Conservation (phyloP, 2,329 filamentous ascomycete genomes). For the Periconia digitata region DNA sequence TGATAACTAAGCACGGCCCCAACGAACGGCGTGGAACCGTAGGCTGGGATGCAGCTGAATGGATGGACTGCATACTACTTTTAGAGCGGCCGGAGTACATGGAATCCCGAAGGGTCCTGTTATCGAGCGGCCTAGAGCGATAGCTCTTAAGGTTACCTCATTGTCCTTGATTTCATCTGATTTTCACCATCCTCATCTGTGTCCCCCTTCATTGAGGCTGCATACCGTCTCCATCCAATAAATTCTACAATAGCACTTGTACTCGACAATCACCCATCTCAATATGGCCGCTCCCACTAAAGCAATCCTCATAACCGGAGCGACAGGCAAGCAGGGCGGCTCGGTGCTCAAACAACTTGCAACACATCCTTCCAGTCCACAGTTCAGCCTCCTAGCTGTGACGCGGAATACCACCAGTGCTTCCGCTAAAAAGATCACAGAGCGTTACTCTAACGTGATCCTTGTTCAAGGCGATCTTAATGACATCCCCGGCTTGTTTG, state of each 20-base stretch:
- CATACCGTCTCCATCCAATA: neutral
- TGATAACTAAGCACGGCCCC: neutral
- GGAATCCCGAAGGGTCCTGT: neutral
- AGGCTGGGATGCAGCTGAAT: neutral
- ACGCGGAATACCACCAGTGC: constrained; percentile 59
- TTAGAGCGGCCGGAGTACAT: neutral
- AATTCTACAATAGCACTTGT: neutral
- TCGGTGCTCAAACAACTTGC: constrained; percentile 48
- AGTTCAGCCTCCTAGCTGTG: constrained; percentile 60
- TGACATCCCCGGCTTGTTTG: constrained; percentile 54
- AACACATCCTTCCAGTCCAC: constrained; percentile 29
- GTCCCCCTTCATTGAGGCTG: neutral
- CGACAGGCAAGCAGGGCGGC: constrained; percentile 52
- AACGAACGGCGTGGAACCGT: no score
- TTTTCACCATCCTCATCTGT: neutral
- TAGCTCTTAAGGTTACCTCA: neutral
- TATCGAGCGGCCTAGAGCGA: neutral
- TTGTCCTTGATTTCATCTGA: neutral
- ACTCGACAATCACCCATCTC: neutral
- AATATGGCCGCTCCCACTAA: constrained; percentile 39
- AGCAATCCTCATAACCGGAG: constrained; percentile 48
- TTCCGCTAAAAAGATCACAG: constrained; percentile 52
- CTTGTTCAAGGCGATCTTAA: constrained; percentile 62
- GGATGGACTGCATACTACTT: neutral
- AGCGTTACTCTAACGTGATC: constrained; percentile 52